A percentile compares a stretch with the other conserved stretches of the same genome.
Conservation (phyloP, 805 yeast genomes). For the Saturnispora besseyi region DNA sequence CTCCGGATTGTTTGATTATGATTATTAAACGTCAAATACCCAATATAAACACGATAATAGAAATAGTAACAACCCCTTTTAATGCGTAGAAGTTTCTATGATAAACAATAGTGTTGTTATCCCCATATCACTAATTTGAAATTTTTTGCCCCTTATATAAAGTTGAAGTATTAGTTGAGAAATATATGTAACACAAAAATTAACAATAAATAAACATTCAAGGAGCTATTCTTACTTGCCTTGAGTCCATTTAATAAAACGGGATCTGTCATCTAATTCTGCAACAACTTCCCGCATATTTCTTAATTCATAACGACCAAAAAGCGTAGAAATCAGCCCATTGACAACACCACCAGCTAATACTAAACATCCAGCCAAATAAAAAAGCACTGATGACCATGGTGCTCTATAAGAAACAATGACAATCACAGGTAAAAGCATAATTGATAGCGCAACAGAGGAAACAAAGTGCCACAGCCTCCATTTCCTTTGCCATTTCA, state of each 20-base stretch:
- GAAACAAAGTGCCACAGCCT: conserved; percentile 54
- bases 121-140: background rate
- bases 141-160: background rate
- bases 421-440: conserved; percentile 43
- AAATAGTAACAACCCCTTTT: too few species aligned
- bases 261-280: conserved; percentile 42
- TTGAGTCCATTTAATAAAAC: conserved; percentile 7
- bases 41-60: too few species aligned
- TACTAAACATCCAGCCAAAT: conserved; percentile 45
- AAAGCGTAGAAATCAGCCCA: conserved; percentile 69
- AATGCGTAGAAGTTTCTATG: too few species aligned
- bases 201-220: too few species aligned
- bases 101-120: background rate
- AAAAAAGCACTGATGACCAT: conserved; percentile 63
- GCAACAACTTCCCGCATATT: conserved; percentile 66
- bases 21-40: too few species aligned
- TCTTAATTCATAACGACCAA: conserved; percentile 73
- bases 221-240: background rate
- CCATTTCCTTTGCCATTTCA: conserved; percentile 53
- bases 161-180: background rate
- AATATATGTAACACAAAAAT: too few species aligned
- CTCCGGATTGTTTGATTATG: too few species aligned
- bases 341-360: conserved; percentile 61
- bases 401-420: conserved; percentile 46
- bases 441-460: conserved; percentile 46